Base-by-base conservation (phyloP, 2,329 filamentous ascomycete species). In the Talaromyces pinophilus region DNA sequence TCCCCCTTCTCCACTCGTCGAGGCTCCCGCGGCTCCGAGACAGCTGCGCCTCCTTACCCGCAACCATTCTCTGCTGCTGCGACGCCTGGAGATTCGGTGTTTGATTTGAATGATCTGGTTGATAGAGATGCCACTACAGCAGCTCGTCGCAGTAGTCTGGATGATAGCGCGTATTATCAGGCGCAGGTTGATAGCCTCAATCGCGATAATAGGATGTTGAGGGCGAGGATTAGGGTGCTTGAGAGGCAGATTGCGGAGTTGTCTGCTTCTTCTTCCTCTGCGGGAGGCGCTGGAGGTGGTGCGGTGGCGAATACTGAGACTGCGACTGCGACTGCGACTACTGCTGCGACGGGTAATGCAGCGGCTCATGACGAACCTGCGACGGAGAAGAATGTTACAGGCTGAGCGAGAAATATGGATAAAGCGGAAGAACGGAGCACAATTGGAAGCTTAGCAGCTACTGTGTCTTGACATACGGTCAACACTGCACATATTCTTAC, bases 171-270 rank as follows among this genome's bases (percentile, higher is more conserved):
- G 17, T 83, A 77, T 68, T 82, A 82, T 67, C 82, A 83, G 69
- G 79, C 81, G 22, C 82, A 84, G 68, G 80, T 80, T 8, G 76
- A 79, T 33, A 82, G 77, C 69, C 70, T 84, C 35, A 77, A 76
- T 10, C 75, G 82, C 48, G 82, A 84, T 67, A 84, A 84, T 63
- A 80, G 82, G 67, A 81, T 84, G 75, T 73, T 84, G 44, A 77
- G 79, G 25, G 75, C 79, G 68, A 74, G 82, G 13, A 82, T 84
- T 61, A 77, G 81, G 42, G 82, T 84, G 67, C 71, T 84, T 67
- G 80, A 67, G 62, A 63, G 66, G 25, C 66, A 67, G n/a, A 62
- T 67, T 13, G 40, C 48, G 30, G 62, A 59, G 19, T 30, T 67
- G 48, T 64, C 61, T 60, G 40, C 65, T 33, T 25, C 57, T 48